Evolutionary conservation across 768 basidiomycete genomes (phyloP).

Genomic region (Leucocoprinus birnbaumii): DNA sequence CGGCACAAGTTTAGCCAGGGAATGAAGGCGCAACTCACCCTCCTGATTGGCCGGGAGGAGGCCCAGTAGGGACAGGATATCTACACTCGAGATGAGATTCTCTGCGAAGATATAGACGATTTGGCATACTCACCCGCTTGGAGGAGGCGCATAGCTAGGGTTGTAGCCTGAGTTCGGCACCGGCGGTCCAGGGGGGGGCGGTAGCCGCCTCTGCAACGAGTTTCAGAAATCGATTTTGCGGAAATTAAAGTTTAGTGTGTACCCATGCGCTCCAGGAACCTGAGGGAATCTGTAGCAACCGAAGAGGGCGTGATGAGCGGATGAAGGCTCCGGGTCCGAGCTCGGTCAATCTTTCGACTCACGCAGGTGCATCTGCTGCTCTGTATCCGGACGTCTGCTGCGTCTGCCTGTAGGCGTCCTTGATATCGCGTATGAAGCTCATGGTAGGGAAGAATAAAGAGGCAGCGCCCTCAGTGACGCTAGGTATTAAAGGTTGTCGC

Average conservation of each 20-base stretch:
- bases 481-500: too few relatives aligned
- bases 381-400: too few relatives aligned
- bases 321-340: too few relatives aligned
- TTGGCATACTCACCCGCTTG: constrained; percentile 10
- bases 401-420: too few relatives aligned
- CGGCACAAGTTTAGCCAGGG: neutral
- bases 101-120: neutral
- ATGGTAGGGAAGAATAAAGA: neutral
- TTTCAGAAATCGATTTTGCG: neutral
- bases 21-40: neutral
- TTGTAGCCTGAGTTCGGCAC: constrained; percentile 28
- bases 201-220: constrained; percentile 13
- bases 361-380: too few relatives aligned
- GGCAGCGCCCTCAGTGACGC: neutral
- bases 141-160: constrained; percentile 35
- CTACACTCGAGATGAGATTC: constrained; percentile 1
- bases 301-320: neutral
- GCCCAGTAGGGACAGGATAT: constrained; percentile 19
- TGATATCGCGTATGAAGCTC: too few relatives aligned
- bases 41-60: constrained; percentile 18
- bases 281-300: constrained; percentile 31
- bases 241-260: neutral
- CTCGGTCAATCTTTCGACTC: too few relatives aligned
- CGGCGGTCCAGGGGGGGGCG: constrained; percentile 16
- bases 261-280: constrained; percentile 24